These are phyloP conservation scores for Chernovozyma aurita DNA, from an alignment of 1,139 yeast species.

Conservation along the genomic window DNA sequence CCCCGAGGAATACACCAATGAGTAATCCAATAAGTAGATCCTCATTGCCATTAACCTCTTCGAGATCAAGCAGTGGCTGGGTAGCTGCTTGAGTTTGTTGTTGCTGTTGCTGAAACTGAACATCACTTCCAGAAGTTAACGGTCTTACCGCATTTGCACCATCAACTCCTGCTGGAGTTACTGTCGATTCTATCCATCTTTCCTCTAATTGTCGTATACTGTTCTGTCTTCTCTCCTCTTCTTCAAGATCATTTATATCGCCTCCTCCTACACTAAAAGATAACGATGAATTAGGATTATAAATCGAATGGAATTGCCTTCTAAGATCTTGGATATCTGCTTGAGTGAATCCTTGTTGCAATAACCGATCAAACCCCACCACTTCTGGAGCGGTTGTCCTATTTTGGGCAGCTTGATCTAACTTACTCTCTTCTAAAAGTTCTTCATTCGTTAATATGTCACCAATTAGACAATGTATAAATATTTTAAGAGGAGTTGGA, in stretches of 20 bases:
- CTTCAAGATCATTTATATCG: conserved; percentile 38
- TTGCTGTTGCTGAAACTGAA: not conserved
- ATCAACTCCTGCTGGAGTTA: conserved; percentile 18
- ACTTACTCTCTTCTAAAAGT: conserved; percentile 55
- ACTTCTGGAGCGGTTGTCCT: conserved; percentile 64
- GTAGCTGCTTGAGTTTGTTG: not conserved
- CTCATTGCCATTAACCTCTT: conserved; percentile 41
- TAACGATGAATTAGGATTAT: conserved; percentile 24
- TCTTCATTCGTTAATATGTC: conserved; percentile 59
- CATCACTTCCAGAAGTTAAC: conserved; percentile 1
- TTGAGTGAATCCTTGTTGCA: conserved; percentile 77
- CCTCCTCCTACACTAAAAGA: conserved; percentile 7
- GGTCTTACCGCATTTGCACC: conserved; percentile 10
- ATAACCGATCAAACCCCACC: conserved; percentile 78
- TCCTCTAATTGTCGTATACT: conserved; percentile 70
- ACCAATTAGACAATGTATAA: conserved; percentile 80
- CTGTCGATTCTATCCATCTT: conserved; percentile 85
- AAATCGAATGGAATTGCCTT: conserved; percentile 66
- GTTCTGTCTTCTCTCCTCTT: conserved; percentile 32
- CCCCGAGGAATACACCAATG: conserved; percentile 63
- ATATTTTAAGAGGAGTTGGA: conserved; percentile 32
- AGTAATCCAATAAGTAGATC: conserved; percentile 62
- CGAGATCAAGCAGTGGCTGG: conserved; percentile 20
- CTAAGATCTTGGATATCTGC: conserved; percentile 72
- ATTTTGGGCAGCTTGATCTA: conserved; percentile 50